Evolutionary conservation across 768 basidiomycete genomes (phyloP).

Genomic region (Russula griseocarnosa): DNA sequence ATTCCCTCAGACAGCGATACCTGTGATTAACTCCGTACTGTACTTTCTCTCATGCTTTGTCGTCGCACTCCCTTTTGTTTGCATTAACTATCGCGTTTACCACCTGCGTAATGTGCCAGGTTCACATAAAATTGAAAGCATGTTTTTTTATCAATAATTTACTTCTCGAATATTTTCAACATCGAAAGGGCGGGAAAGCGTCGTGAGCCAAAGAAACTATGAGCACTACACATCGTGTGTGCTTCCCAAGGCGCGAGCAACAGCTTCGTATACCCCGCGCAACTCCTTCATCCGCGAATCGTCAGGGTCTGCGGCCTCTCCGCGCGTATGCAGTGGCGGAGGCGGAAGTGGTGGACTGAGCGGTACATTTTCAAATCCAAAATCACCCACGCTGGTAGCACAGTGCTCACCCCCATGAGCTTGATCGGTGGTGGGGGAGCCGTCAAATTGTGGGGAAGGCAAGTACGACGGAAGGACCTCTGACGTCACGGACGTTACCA

Average conservation of each 20-base stretch:
- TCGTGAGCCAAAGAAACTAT: neutral
- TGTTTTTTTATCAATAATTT: neutral
- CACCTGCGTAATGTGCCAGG: neutral
- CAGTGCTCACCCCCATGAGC: neutral
- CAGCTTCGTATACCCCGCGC: slow-evolving; percentile 26
- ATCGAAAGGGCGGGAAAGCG: neutral
- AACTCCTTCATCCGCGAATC: slow-evolving; percentile 16
- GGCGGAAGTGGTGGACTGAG: slow-evolving; percentile 23
- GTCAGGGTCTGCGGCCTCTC: slow-evolving; percentile 13
- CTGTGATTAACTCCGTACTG: slow-evolving; percentile 5
- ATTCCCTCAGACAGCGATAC: slow-evolving; percentile 15
- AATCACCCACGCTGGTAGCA: neutral
- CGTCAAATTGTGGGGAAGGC: slow-evolving; percentile 22
- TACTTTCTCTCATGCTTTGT: neutral
- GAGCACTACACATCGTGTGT: neutral
- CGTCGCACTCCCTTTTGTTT: slow-evolving; percentile 6
- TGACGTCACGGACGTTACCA: slow-evolving; percentile 21
- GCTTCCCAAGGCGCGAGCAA: slow-evolving; percentile 23
- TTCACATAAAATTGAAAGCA: neutral
- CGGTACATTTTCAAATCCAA: slow-evolving; percentile 24
- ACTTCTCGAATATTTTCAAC: neutral
- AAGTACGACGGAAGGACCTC: slow-evolving; percentile 27
- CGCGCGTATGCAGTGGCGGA: slow-evolving; percentile 21
- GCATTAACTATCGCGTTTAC: neutral
- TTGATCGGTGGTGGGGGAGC: neutral